Conservation (phyloP, 2,329 filamentous ascomycete species). For the Ophiostoma triangulosporum region DNA sequence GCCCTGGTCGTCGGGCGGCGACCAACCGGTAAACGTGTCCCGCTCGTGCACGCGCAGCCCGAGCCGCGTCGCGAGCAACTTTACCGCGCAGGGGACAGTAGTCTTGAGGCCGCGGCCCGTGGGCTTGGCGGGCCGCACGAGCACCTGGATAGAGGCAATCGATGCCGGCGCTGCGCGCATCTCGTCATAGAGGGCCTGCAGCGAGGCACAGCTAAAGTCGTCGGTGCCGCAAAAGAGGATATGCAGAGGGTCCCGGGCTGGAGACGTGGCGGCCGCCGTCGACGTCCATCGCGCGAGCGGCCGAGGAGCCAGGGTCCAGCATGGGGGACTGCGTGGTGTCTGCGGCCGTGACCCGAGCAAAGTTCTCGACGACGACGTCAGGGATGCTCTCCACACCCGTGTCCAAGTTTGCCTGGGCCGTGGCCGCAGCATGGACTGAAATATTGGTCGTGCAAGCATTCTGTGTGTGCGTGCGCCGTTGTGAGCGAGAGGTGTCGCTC, state of each 20-base stretch:
- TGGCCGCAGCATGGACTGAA: background rate
- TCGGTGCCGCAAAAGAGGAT: constrained; percentile 95
- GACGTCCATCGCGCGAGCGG: too few species aligned
- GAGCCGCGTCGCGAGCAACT: constrained; percentile 44
- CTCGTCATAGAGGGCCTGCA: constrained; percentile 55
- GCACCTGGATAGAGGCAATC: constrained; percentile 70
- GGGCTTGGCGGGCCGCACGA: constrained; percentile 68
- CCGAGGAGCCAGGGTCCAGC: too few species aligned
- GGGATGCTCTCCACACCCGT: too few species aligned
- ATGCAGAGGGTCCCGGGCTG: constrained; percentile 45
- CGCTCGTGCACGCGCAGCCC: constrained; percentile 57
- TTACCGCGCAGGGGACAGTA: constrained; percentile 46
- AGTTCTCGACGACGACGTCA: too few species aligned
- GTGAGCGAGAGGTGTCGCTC: too few species aligned
- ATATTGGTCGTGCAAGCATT: background rate
- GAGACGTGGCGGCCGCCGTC: too few species aligned
- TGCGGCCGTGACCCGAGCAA: too few species aligned
- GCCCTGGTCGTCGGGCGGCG: constrained; percentile 12
- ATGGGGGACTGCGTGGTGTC: too few species aligned
- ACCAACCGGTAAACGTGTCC: constrained; percentile 68
- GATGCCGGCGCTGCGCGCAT: constrained; percentile 25
- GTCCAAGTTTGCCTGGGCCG: background rate
- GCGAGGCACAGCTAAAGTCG: constrained; percentile 68
- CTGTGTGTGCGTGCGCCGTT: background rate
- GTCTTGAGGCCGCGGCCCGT: constrained; percentile 60